These are phyloP conservation scores for Salpingoeca rosetta DNA, from an alignment of 78 protist genomes.

Conservation along the genomic window DNA sequence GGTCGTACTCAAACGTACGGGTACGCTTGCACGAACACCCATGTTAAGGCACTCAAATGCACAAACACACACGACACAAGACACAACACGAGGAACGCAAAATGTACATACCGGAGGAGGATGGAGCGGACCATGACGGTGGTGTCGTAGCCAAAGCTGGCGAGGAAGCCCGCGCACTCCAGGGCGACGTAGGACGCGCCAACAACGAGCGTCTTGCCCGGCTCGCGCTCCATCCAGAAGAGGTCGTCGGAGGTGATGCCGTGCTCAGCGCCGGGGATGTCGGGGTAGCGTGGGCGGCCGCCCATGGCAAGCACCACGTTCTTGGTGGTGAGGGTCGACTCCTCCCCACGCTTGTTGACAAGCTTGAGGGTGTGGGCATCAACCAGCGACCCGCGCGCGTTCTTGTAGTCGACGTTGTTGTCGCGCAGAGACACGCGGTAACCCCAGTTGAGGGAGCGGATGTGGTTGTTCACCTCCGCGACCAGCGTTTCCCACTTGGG, in stretches of 20 bases:
- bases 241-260: constrained; percentile 83
- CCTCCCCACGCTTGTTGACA: background rate
- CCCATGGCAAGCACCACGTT: constrained; percentile 72
- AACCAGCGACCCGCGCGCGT: constrained; percentile 63
- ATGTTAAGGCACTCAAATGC: too few relatives aligned
- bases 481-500: constrained; percentile 44
- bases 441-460: constrained; percentile 78
- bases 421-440: constrained; percentile 52
- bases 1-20: too few relatives aligned
- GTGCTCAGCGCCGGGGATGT: constrained; percentile 74
- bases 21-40: too few relatives aligned
- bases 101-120: constrained; percentile 47
- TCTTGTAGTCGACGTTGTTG: constrained; percentile 58
- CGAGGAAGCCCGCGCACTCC: constrained; percentile 90
- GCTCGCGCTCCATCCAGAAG: constrained; percentile 55
- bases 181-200: constrained; percentile 88
- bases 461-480: constrained; percentile 56
- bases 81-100: background rate
- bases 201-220: constrained; percentile 76
- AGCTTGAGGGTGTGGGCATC: constrained; percentile 53
- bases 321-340: constrained; percentile 38
- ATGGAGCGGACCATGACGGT: constrained; percentile 66
- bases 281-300: constrained; percentile 70
- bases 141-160: constrained; percentile 53
- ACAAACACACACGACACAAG: background rate